A percentile compares a stretch with the other conserved stretches of the same genome.
Conservation (phyloP, 371 early-diverging fungal species). For the Rhizopus microsporus region DNA sequence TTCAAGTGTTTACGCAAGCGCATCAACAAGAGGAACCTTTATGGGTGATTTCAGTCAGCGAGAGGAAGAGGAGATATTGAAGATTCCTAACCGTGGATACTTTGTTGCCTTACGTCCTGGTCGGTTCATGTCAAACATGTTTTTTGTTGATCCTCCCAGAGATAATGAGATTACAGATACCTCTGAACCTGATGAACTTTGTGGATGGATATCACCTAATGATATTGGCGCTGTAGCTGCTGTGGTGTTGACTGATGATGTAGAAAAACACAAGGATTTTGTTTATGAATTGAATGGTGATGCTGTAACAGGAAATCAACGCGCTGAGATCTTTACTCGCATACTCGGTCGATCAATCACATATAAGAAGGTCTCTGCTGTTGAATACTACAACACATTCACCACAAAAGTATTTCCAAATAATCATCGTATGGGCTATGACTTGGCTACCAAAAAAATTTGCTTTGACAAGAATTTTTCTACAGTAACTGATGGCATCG, state of each 20-base stretch:
- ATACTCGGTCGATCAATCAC: conserved; percentile 3
- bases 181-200: background rate
- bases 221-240: conserved; percentile 26
- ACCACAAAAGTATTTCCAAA: background rate
- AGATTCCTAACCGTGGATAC: too few relatives aligned
- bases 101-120: conserved; percentile 4
- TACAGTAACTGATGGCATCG: background rate
- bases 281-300: conserved; percentile 16
- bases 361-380: background rate
- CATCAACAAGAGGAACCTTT: too few relatives aligned
- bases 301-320: background rate
- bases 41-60: background rate
- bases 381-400: background rate
- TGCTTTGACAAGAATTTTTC: background rate
- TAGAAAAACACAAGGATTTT: conserved; percentile 15
- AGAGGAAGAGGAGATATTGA: conserved; percentile 5
- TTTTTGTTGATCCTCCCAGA: background rate
- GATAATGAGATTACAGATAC: background rate
- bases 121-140: conserved; percentile 1
- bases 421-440: background rate
- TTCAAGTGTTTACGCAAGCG: too few relatives aligned
- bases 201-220: conserved; percentile 5
- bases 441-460: background rate
- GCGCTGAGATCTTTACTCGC: conserved; percentile 2
- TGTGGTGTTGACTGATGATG: conserved; percentile 12